These are phyloP conservation scores for Pseudozyma thailandica DNA, from an alignment of 1,284 basidiomycete genomes.

Conservation along the genomic window DNA sequence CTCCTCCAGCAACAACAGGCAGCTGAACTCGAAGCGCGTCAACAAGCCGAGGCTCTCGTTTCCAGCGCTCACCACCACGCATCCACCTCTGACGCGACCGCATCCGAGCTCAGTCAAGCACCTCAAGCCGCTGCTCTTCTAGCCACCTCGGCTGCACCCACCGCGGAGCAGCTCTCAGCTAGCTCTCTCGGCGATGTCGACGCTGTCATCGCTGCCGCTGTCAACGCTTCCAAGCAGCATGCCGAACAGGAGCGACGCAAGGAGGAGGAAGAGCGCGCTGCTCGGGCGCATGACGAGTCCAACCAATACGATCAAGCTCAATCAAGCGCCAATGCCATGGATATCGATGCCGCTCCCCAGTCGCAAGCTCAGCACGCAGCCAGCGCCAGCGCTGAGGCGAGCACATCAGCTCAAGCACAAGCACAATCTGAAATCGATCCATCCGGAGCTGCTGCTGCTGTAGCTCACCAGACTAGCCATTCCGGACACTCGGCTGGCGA, in stretches of 20 bases:
- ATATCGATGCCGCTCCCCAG: slow-evolving; percentile 18
- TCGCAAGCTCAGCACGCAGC: slow-evolving; percentile 7
- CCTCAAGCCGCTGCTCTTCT: slow-evolving; percentile 5
- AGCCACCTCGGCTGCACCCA: slow-evolving; percentile 6
- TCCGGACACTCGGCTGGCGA: slow-evolving; percentile 7
- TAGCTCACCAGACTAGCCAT: slow-evolving; percentile 1
- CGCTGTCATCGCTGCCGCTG: slow-evolving; percentile 45
- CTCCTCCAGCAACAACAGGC: slow-evolving; percentile 41
- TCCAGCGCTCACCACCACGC: slow-evolving; percentile 10
- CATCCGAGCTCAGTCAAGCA: slow-evolving; percentile 2
- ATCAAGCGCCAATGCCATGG: slow-evolving; percentile 17
- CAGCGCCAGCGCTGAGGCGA: background rate
- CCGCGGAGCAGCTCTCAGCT: slow-evolving; percentile 24
- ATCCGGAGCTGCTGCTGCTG: slow-evolving; percentile 20
- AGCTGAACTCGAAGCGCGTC: slow-evolving; percentile 26
- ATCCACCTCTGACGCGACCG: slow-evolving; percentile 13
- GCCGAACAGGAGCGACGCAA: slow-evolving; percentile 36
- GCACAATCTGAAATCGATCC: slow-evolving; percentile 37
- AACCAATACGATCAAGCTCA: background rate
- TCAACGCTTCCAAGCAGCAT: slow-evolving; percentile 41
- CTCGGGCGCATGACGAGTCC: slow-evolving; percentile 7
- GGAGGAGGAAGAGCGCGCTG: slow-evolving; percentile 28
- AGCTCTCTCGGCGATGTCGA: slow-evolving; percentile 42
- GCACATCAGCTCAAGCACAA: slow-evolving; percentile 5
- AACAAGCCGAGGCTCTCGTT: slow-evolving; percentile 23